These are phyloP conservation scores for Penicillium sp. DNA, from an alignment of 2,329 filamentous ascomycete species.

Conservation along the genomic window DNA sequence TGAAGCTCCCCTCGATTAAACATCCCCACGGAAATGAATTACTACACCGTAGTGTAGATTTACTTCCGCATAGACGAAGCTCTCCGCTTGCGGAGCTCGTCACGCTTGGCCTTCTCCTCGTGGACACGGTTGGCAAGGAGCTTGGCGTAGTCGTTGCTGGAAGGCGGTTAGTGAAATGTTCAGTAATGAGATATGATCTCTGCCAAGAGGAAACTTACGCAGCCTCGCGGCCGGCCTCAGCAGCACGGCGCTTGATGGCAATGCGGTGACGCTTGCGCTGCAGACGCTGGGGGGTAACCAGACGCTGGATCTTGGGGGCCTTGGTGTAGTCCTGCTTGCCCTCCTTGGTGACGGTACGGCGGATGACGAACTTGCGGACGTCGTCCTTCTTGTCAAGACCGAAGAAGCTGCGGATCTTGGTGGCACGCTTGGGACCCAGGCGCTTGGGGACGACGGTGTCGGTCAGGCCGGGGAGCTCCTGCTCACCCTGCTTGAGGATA, in stretches of 20 bases:
- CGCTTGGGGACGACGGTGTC: conserved; percentile 99
- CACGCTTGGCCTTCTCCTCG: conserved; percentile 93
- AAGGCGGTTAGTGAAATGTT: conserved; percentile 24
- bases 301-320: conserved; percentile 99
- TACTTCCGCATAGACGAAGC: conserved; percentile 94
- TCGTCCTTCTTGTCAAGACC: conserved; percentile 99
- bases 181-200: background rate
- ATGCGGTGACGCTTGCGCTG: conserved; percentile 99
- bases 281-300: conserved; percentile 98
- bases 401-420: conserved; percentile 99
- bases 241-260: conserved; percentile 96
- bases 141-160: conserved; percentile 92
- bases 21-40: conserved; percentile 32
- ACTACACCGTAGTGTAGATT: conserved; percentile 39
- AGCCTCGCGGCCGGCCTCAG: conserved; percentile 98
- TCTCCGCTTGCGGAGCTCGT: conserved; percentile 93
- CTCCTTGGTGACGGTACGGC: conserved; percentile 95
- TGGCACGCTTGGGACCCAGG: conserved; percentile 98
- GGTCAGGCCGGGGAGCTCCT: conserved; percentile 92
- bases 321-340: conserved; percentile 99
- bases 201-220: conserved; percentile 67
- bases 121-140: conserved; percentile 94
- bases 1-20: conserved; percentile 37
- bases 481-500: conserved; percentile 97
- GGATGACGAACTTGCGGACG: conserved; percentile 99